phyloP scores from a whole-genome alignment of 495 filamentous ascomycete genomes.

The Penicillium macrosclerotiorum region DNA sequence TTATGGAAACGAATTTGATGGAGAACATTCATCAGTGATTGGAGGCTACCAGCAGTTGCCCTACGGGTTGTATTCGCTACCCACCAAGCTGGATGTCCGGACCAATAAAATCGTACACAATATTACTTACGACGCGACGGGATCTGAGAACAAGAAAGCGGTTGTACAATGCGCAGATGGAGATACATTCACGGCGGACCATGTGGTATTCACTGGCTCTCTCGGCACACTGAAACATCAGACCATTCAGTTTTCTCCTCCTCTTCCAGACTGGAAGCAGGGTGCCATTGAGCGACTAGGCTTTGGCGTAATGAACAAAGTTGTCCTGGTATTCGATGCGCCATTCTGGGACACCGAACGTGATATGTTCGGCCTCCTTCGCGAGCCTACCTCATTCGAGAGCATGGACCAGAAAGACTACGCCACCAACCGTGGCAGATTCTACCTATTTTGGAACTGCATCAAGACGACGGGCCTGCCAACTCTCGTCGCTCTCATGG shows the following conservation, averaged over 20 bases:
- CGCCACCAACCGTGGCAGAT: constrained; percentile 66
- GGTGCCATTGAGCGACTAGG: constrained; percentile 84
- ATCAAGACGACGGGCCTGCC: constrained; percentile 85
- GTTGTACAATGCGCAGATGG: constrained; percentile 79
- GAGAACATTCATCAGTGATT: constrained; percentile 85
- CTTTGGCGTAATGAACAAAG: constrained; percentile 93
- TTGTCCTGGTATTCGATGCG: constrained; percentile 84
- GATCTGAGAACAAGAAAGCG: constrained; percentile 39
- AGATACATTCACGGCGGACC: constrained; percentile 72
- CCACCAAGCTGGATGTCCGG: constrained; percentile 75
- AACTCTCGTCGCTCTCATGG: constrained; percentile 89
- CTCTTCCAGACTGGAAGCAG: constrained; percentile 80
- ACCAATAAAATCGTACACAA: constrained; percentile 65
- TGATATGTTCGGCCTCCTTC: constrained; percentile 91
- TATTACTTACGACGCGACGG: constrained; percentile 62
- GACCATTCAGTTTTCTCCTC: constrained; percentile 73
- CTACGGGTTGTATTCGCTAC: constrained; percentile 72
- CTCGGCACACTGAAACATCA: constrained; percentile 84
- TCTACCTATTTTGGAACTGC: constrained; percentile 97
- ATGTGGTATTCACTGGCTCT: constrained; percentile 82
- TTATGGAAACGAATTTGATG: constrained; percentile 95
- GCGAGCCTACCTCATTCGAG: constrained; percentile 56
- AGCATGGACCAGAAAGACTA: constrained; percentile 64
- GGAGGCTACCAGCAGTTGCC: constrained; percentile 92
- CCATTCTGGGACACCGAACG: constrained; percentile 90